Evolutionary conservation across 768 basidiomycete species (phyloP), one percentile per base, ranked within the genome.

Genomic region (Coprinopsis sp.): DNA sequence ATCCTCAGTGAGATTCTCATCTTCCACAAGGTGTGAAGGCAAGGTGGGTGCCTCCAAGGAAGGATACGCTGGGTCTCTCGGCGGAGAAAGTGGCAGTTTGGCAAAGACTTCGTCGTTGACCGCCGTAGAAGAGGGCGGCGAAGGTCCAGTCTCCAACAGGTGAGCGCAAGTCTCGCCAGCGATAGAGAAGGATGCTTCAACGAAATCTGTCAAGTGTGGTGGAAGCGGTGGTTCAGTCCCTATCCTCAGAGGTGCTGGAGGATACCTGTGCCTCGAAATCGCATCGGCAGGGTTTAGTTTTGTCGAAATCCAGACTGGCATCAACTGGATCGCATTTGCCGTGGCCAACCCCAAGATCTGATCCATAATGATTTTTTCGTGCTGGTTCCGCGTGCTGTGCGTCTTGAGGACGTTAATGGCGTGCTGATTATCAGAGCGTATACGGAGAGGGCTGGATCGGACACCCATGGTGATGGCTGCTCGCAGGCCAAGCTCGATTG

Each of bases 351-450:
- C 21, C 4, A 64, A 45, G 6, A 71, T 61, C 12, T 60, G 49
- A 6, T 52, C 14, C 0, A 74, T 52, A 16, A 71, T 62, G 0
- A 60, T 58, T 25, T 53, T 41, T 19, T 66, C 64, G 18, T 61
- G 54, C 0, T 41, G 23, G 6, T 58, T 49, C 7, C 58, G 58
- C 21, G 64, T 64, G 10, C 19, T 40, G 3, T 56, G 52, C 1
- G 55, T 57, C 4, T 49, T 50, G 4, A 74, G 50, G 0, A 69
- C 64, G 0, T 59, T 54, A 12, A 77, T 60, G 0, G 74, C 69
- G 0, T 69, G 69, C 6, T 51, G 27, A 46, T 77, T 75, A 51
- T 78, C 73, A 0, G 70, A 74, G 5, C 61, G 59, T 1, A 78
- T 42, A 0, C 48, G 33, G 3, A 73, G 34, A 16, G 59, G 60